Conservation (phyloP, 495 filamentous ascomycete genomes). For the Tuber umbilicatum region DNA sequence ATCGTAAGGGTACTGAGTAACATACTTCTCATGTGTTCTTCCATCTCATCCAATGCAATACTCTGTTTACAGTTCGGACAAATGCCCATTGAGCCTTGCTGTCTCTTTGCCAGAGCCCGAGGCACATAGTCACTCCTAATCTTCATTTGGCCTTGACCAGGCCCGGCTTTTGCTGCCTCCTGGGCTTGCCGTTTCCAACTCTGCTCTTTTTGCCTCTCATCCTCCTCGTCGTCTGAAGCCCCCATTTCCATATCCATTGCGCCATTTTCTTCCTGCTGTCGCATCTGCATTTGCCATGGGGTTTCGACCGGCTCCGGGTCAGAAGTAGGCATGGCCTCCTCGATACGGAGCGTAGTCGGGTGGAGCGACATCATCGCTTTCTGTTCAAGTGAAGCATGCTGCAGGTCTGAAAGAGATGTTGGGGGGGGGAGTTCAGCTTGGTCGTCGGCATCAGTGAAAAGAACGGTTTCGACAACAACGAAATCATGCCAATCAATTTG, state of each 20-base stretch:
- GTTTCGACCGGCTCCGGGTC: constrained; percentile 44
- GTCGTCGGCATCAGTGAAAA: constrained; percentile 85
- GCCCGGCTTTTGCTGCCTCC: constrained; percentile 61
- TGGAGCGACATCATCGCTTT: constrained; percentile 81
- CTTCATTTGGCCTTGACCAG: constrained; percentile 64
- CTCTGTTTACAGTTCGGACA: constrained; percentile 93
- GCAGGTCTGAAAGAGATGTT: constrained; percentile 78
- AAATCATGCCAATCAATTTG: constrained; percentile 99
- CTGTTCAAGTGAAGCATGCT: constrained; percentile 89
- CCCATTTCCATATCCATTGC: constrained; percentile 41
- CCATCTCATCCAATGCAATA: constrained; percentile 77
- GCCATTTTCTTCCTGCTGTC: constrained; percentile 41
- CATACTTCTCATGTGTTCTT: constrained; percentile 85
- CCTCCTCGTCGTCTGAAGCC: constrained; percentile 51
- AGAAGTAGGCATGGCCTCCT: constrained; percentile 83
- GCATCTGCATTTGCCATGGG: constrained; percentile 43
- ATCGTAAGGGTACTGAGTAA: constrained; percentile 13
- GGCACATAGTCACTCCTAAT: constrained; percentile 91
- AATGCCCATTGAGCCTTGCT: constrained; percentile 60
- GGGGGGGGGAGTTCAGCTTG: constrained; percentile 79
- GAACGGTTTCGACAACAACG: constrained; percentile 89
- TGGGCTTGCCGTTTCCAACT: constrained; percentile 70
- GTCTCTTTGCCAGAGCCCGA: constrained; percentile 66
- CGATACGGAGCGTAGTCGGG: constrained; percentile 70
- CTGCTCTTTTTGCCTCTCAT: constrained; percentile 63